Evolutionary conservation across 129 eudicot genomes (phyloP).

Genomic region (Saposhnikovia divaricata): DNA sequence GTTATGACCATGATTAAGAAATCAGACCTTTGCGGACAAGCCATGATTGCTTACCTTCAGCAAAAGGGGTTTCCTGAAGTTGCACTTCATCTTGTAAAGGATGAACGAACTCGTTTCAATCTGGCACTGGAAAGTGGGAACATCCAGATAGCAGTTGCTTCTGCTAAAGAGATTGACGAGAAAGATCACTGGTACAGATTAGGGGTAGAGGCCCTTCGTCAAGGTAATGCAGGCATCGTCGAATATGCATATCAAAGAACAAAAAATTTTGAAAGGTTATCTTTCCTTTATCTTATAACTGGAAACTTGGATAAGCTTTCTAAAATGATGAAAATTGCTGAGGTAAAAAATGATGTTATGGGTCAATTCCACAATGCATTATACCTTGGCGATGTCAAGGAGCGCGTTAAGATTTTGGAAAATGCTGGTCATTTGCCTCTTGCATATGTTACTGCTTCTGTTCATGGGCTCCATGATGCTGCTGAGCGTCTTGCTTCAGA

Average conservation of each 20-base stretch:
- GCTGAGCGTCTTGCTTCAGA: constrained; percentile 15
- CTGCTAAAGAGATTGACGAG: constrained; percentile 18
- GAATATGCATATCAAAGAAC: constrained; percentile 22
- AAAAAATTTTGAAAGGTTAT: constrained; percentile 18
- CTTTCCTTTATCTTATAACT: constrained; percentile 19
- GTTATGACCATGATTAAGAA: constrained; percentile 21
- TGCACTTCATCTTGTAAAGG: constrained; percentile 21
- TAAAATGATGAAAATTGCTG: constrained; percentile 20
- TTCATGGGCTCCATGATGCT: constrained; percentile 13
- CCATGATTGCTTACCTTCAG: constrained; percentile 20
- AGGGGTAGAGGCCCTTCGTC: constrained; percentile 23
- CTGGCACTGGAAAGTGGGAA: constrained; percentile 20
- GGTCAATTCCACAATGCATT: constrained; percentile 21
- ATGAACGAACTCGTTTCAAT: constrained; percentile 19
- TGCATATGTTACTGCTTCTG: constrained; percentile 14
- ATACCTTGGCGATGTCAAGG: constrained; percentile 15
- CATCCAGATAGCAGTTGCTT: constrained; percentile 22
- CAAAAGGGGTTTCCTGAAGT: constrained; percentile 21
- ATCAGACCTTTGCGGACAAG: constrained; percentile 17
- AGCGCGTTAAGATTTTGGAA: constrained; percentile 20
- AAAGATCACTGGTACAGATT: constrained; percentile 18
- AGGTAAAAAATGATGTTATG: constrained; percentile 18
- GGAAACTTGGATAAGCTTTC: constrained; percentile 17
- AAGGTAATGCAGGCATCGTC: constrained; percentile 20
- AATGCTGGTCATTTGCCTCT: constrained; percentile 19